A percentile compares a stretch with the other conserved stretches of the same genome.
Evolutionary conservation across 768 basidiomycete genomes (phyloP).

Genomic region (Lactarius trivialis): DNA sequence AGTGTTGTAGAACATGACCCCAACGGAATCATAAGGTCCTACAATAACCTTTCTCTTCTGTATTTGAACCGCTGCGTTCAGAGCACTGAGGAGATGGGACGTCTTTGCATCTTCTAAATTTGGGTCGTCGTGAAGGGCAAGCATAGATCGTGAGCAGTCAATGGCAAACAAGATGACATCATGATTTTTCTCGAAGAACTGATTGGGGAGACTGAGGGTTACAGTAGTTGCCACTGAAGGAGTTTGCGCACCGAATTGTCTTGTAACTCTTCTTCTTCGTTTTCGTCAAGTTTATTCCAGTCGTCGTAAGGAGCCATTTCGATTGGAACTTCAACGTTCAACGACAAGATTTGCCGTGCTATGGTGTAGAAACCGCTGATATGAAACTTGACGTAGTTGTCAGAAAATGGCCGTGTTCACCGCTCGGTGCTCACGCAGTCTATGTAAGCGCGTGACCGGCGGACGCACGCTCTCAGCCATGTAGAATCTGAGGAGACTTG

Average conservation of each 20-base stretch:
- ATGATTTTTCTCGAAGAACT: conserved; percentile 67
- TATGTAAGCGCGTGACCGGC: no score
- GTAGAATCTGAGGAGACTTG: no score
- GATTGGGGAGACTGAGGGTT: background rate
- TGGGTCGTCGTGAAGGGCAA: conserved; percentile 57
- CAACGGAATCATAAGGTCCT: conserved; percentile 84
- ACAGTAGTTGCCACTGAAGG: background rate
- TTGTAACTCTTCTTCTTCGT: conserved; percentile 78
- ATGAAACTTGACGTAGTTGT: no score
- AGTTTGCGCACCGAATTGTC: conserved; percentile 47
- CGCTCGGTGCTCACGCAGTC: no score
- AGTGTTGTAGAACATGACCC: conserved; percentile 89
- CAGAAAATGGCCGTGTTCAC: no score
- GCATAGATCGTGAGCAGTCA: conserved; percentile 91
- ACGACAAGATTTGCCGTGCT: no score
- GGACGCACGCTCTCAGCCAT: no score
- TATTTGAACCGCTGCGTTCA: conserved; percentile 80
- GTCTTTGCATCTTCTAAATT: conserved; percentile 59
- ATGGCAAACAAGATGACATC: conserved; percentile 95
- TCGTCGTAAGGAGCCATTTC: conserved; percentile 67
- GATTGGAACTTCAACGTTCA: no score
- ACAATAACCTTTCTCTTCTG: conserved; percentile 86
- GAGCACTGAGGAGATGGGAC: conserved; percentile 69
- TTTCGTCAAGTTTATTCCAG: conserved; percentile 74
- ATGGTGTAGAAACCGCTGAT: no score